A percentile compares a stretch with the other conserved stretches of the same genome.
phyloP scores from a whole-genome alignment of 805 yeast species.

The Peterozyma toletana region DNA sequence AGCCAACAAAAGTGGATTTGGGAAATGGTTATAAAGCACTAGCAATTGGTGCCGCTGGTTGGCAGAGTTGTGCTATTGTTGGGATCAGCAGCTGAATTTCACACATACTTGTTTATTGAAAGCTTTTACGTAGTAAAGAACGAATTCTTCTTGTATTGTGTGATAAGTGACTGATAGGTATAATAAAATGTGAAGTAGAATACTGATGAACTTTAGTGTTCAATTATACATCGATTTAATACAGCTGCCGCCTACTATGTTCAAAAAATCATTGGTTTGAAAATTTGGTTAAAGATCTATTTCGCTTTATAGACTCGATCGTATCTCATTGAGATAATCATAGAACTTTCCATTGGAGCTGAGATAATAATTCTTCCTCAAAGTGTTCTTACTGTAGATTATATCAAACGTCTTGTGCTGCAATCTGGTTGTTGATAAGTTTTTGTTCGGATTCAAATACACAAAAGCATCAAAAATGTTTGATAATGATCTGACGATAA shows the following conservation, averaged over 20 bases:
- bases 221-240: no score
- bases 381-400: conserved; percentile 12
- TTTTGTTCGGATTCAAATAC: not conserved
- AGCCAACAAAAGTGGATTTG: conserved; percentile 33
- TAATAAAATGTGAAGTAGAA: no score
- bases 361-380: conserved; percentile 4
- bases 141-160: no score
- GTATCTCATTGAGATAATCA: not conserved
- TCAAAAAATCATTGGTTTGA: no score
- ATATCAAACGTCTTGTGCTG: conserved; percentile 25
- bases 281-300: no score
- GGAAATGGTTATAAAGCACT: conserved; percentile 37
- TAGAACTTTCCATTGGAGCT: conserved; percentile 2
- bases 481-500: not conserved
- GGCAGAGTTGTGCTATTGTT: conserved; percentile 71
- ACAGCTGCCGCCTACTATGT: no score
- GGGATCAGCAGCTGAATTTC: not conserved
- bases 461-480: not conserved
- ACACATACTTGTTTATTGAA: no score
- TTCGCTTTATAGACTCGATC: no score
- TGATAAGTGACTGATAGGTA: no score
- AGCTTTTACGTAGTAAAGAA: no score
- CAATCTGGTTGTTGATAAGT: conserved; percentile 15
- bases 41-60: conserved; percentile 67
- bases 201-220: no score